Evolutionary conservation across 202 grass and related monocot genomes (phyloP), one percentile per base, ranked within the genome.

Genomic region (Dendrocalamus latiflorus): DNA sequence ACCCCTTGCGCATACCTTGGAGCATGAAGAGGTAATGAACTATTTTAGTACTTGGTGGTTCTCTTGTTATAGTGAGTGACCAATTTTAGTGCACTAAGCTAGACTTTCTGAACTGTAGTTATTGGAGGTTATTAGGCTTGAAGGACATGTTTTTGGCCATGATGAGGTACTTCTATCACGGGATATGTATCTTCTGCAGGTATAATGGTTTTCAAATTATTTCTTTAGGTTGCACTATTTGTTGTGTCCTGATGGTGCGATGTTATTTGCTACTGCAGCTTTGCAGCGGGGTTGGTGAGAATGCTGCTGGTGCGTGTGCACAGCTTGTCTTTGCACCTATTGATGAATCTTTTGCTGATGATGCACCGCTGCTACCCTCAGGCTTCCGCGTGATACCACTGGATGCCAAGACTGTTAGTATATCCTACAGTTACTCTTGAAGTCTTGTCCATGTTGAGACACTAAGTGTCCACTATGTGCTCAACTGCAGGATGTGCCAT

Each of bases 321-420:
- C 96, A 99, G 85, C 93, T 99, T 69, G 91, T 95, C 25, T 99
- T 99, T 90, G 96, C 96, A 58, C 96, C 93, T 38, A 99, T 99
- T 1, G 96, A 95, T 82, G 96, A 92, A 87, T 95, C 96, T 77
- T 93, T 99, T 84, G 88, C 93, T 86, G 96, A 99, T 43, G 96
- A 99, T 99, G n/a, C n/a, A n/a, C n/a, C n/a, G n/a, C n/a, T n/a
- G n/a, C n/a, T n/a, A n/a, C n/a, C n/a, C n/a, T n/a, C 96, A 25
- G 96, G 96, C 41, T 99, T 99, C 81, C 93, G 93, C 30, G 83
- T 99, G 21, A 94, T 94, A 87, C 93, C 91, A 6, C 81, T 99
- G 6, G 96, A 99, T 59, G 30, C 80, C 20, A 99, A 93, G 55
- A 68, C 72, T 66, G 96, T 99, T 50, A 82, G 82, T 77, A 81